These are phyloP conservation scores for Imleria badia DNA, from an alignment of 768 basidiomycete species.

Conservation along the genomic window DNA sequence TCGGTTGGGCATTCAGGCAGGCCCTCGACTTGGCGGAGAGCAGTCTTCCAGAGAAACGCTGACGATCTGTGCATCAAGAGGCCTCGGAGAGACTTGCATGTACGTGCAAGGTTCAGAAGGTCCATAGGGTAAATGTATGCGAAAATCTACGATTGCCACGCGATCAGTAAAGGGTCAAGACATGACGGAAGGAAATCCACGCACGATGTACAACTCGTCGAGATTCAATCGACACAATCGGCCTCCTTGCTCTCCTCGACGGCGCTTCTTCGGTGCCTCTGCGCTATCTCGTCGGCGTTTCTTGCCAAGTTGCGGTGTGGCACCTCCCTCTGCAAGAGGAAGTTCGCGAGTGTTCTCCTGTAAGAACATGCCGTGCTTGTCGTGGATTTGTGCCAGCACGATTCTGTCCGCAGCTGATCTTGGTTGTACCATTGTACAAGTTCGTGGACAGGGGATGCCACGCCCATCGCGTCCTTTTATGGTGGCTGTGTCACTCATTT, in stretches of 20 bases:
- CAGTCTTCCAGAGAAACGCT: slow-evolving; percentile 25
- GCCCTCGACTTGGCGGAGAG: slow-evolving; percentile 34
- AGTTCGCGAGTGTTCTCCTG: background rate
- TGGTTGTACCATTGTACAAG: slow-evolving; percentile 5
- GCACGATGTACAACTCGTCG: slow-evolving; percentile 21
- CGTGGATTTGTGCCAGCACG: background rate
- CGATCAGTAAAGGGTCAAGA: background rate
- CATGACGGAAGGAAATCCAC: background rate
- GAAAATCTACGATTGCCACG: slow-evolving; percentile 35
- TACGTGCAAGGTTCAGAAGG: slow-evolving; percentile 38
- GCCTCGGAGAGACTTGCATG: slow-evolving; percentile 39
- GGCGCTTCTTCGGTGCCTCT: slow-evolving; percentile 7
- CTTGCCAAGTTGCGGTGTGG: background rate
- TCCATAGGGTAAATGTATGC: slow-evolving; percentile 38
- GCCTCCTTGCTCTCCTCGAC: slow-evolving; percentile 1
- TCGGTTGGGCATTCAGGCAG: slow-evolving; percentile 46
- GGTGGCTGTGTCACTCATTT: slow-evolving; percentile 12
- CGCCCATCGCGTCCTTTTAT: slow-evolving; percentile 10
- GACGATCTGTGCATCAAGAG: slow-evolving; percentile 36
- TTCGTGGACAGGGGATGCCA: slow-evolving; percentile 34
- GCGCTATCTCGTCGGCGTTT: slow-evolving; percentile 2
- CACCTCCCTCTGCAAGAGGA: background rate
- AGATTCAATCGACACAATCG: slow-evolving; percentile 17
- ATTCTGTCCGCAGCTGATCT: background rate
- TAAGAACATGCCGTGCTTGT: background rate